Conservation (phyloP, 108 stramenopile species). For the Hondaea fermentalgiana region DNA sequence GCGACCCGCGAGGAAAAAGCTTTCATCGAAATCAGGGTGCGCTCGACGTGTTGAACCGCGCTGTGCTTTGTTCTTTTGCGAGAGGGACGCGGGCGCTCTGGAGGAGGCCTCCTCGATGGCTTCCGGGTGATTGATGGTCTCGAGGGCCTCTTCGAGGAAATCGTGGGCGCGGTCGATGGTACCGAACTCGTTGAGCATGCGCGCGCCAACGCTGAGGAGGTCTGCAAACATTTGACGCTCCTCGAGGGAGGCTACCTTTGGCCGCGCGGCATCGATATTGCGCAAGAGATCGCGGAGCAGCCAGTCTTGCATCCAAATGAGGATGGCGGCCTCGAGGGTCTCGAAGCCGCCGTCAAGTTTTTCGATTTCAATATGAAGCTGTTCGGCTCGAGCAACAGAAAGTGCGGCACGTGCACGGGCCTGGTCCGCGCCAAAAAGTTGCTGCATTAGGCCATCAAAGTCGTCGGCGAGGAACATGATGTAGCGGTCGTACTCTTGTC, state of each 20-base stretch:
- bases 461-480: constrained; percentile 1
- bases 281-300: background rate
- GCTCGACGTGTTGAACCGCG: background rate
- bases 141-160: background rate
- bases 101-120: no score
- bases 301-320: background rate
- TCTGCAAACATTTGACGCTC: background rate
- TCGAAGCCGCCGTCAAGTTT: background rate
- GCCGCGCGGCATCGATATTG: background rate
- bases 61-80: background rate
- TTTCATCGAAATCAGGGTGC: background rate
- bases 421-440: background rate
- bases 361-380: background rate
- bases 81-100: no score
- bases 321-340: background rate
- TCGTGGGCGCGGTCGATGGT: background rate
- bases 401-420: background rate
- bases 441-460: background rate
- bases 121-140: background rate
- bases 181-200: background rate
- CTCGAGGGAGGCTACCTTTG: background rate
- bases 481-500: background rate
- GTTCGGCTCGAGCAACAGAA: background rate
- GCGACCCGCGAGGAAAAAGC: background rate
- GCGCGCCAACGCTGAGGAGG: background rate